phyloP scores from a whole-genome alignment of 1,139 yeast genomes.

The Yamadazyma diospyri region DNA sequence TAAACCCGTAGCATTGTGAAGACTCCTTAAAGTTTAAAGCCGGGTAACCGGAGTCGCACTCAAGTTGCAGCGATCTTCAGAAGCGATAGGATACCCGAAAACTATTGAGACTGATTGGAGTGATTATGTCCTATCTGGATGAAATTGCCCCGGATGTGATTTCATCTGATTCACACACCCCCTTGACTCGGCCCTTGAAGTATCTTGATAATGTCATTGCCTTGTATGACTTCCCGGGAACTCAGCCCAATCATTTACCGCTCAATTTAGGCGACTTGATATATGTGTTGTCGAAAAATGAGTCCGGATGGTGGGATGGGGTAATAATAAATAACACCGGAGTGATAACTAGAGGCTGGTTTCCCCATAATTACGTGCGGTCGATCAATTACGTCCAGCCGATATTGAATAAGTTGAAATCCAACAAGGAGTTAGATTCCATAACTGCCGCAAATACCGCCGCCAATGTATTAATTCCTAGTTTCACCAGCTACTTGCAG shows the following conservation, averaged over 20 bases:
- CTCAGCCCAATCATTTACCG: constrained; percentile 44
- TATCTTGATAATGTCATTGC: constrained; percentile 52
- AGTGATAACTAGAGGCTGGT: constrained; percentile 65
- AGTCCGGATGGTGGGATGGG: constrained; percentile 80
- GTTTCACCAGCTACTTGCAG: constrained; percentile 39
- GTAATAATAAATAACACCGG: constrained; percentile 39
- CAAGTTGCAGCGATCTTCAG: no score
- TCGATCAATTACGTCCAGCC: constrained; percentile 48
- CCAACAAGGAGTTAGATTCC: constrained; percentile 41
- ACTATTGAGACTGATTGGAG: no score
- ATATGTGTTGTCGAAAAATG: constrained; percentile 49
- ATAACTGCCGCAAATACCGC: constrained; percentile 51
- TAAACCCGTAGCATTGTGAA: no score
- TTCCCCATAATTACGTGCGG: constrained; percentile 59
- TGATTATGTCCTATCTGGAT: constrained; percentile 18
- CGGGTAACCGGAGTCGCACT: no score
- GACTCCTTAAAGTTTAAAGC: no score
- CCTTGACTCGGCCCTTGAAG: constrained; percentile 25
- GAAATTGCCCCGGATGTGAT: constrained; percentile 42
- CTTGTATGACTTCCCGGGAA: constrained; percentile 48
- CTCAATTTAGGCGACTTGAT: constrained; percentile 49
- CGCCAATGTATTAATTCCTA: constrained; percentile 46
- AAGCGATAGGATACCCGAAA: neutral
- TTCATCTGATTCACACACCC: constrained; percentile 23
- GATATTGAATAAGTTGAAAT: constrained; percentile 35